These are phyloP conservation scores for Sanguinoderma infundibulare DNA, from an alignment of 1,284 basidiomycete species.

Conservation along the genomic window DNA sequence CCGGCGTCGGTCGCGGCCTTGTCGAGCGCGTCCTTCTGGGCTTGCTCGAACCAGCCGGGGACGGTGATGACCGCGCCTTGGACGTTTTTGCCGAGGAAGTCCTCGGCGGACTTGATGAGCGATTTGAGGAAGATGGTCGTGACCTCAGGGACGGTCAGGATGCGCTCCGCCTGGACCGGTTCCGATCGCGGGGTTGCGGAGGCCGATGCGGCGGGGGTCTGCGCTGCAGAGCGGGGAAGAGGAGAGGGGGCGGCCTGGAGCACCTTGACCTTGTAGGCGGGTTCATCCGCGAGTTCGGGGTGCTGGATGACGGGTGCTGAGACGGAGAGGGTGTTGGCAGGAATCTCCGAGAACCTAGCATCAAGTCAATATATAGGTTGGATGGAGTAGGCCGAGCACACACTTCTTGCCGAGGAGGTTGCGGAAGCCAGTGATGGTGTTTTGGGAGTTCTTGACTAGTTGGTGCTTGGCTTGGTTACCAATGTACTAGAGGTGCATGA, in stretches of 20 bases:
- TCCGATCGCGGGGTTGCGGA: conserved; percentile 81
- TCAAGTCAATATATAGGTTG: background rate
- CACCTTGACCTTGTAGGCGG: conserved; percentile 88
- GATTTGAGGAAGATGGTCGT: conserved; percentile 87
- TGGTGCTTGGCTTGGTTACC: conserved; percentile 96
- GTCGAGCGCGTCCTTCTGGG: conserved; percentile 75
- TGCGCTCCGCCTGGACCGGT: conserved; percentile 74
- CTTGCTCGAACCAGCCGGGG: conserved; percentile 76
- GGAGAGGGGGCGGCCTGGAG: conserved; percentile 75
- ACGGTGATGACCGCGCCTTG: conserved; percentile 87
- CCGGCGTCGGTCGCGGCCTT: conserved; percentile 83
- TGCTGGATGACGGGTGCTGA: conserved; percentile 79
- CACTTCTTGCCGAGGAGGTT: conserved; percentile 93
- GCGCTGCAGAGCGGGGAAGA: conserved; percentile 51
- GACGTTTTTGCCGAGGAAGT: conserved; percentile 88
- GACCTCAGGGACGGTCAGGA: conserved; percentile 86
- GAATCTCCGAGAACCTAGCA: conserved; percentile 74
- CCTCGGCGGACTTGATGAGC: conserved; percentile 87
- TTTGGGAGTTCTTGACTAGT: conserved; percentile 93
- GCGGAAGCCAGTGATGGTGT: conserved; percentile 94
- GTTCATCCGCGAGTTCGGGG: conserved; percentile 71
- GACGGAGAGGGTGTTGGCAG: conserved; percentile 53
- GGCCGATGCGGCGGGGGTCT: conserved; percentile 72
- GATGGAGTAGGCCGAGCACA: conserved; percentile 26
- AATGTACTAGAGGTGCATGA: conserved; percentile 74